Evolutionary conservation across 2,329 filamentous ascomycete species (phyloP).

Genomic region (Graphilbum sp.): DNA sequence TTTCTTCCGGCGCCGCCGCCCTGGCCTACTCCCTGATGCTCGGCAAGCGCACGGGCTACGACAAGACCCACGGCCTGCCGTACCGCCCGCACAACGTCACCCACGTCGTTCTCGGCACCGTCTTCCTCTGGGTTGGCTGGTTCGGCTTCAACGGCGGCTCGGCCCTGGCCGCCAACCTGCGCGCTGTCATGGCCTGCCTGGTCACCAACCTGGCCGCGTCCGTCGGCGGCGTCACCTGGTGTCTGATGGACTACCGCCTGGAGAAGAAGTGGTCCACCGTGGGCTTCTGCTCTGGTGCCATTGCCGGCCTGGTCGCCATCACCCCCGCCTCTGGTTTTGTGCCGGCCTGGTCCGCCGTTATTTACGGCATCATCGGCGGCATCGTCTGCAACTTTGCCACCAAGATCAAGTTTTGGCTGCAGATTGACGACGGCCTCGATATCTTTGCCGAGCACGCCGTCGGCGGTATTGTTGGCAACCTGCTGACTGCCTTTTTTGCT

Average conservation of each 20-base stretch:
- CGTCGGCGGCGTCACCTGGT: constrained; percentile 69
- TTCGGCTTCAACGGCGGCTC: constrained; percentile 90
- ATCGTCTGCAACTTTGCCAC: constrained; percentile 71
- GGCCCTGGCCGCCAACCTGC: constrained; percentile 66
- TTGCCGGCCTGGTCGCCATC: constrained; percentile 76
- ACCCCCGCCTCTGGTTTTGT: constrained; percentile 73
- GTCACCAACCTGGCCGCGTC: constrained; percentile 79
- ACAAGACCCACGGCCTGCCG: constrained; percentile 41
- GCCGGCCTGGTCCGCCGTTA: constrained; percentile 43
- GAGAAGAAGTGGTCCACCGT: constrained; percentile 89
- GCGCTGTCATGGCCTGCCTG: constrained; percentile 76
- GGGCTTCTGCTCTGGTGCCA: constrained; percentile 80
- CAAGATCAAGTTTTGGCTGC: constrained; percentile 60
- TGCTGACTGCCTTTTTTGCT: constrained; percentile 63
- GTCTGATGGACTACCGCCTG: constrained; percentile 74
- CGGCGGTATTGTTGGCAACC: constrained; percentile 66
- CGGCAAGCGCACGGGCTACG: constrained; percentile 50
- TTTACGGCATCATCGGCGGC: constrained; percentile 42
- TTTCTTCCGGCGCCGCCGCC: constrained; percentile 54
- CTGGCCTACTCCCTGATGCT: constrained; percentile 60
- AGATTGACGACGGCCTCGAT: constrained; percentile 76
- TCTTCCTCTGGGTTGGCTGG: constrained; percentile 84
- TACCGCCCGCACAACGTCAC: constrained; percentile 61
- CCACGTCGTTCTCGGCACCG: constrained; percentile 55
- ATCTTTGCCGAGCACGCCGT: constrained; percentile 82